Base-by-base conservation (phyloP, 768 basidiomycete species). In the Rhodotorula toruloides region DNA sequence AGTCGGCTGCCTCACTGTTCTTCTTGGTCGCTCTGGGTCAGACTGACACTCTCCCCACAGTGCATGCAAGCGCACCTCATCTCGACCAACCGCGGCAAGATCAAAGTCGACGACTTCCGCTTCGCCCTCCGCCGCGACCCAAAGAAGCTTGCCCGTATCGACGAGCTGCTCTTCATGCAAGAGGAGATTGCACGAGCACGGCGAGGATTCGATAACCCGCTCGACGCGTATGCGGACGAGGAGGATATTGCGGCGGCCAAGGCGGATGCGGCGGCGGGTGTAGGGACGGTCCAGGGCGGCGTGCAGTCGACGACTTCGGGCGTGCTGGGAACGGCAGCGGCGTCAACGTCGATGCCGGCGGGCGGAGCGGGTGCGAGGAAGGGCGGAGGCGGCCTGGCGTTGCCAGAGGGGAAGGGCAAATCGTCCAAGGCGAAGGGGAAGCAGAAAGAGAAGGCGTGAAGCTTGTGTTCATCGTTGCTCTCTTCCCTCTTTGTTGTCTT, bases 111-210 rank as follows among this genome's bases (percentile, higher is more conserved):
- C 74, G 91, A 93, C 75, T 80, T 94, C 54, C 83, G 89, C 32
- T 84, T 87, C 64, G 88, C 84, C 12, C 79, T 94, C 31, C 89
- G 89, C 34, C 81, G 86, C 54, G 91, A 93, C 74, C 86, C 88
- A 39, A 91, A 91, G 78, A 93, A 93, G 76, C 83, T 93, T 31
- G 90, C 91, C 25, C 82, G 91, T 61, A 86, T 93, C 85, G 91
- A 94, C 76, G 91, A 94, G 75, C 78, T 94, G 42, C 75, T 93
- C 40, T 91, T 90, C 80, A 90, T 91, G 87, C 89, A 91, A 76
- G 90, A 91, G 76, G 91, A 91, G 73, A 92, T 93, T 78, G 89
- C 91, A 76, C 85, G 90, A 14, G 91, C 90, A 8, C 83, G 74
- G 25, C 31, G 67, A 22, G 60, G 63, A 8, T 65, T 62, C 53